Conservation (phyloP, 2,329 filamentous ascomycete species). For the Ceratocystiopsis brevicomis region DNA sequence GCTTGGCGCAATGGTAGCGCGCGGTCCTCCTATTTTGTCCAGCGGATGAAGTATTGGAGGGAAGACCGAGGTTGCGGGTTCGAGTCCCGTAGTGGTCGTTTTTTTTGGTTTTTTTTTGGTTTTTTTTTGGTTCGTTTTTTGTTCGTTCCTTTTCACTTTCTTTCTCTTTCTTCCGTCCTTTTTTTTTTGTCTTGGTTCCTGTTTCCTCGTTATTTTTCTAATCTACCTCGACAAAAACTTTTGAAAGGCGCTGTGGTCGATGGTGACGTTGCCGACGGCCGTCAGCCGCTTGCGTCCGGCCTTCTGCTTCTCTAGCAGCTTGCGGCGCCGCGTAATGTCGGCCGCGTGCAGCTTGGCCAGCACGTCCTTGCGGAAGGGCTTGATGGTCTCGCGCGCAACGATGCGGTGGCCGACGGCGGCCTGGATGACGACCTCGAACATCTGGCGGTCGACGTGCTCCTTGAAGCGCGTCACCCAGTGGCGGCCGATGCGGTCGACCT, state of each 20-base stretch:
- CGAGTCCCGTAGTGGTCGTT: conserved; percentile 12
- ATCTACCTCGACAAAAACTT: conserved; percentile 62
- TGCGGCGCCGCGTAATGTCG: conserved; percentile 64
- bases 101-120: conserved; percentile 2
- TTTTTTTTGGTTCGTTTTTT: conserved; percentile 2
- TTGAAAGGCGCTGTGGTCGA: conserved; percentile 90
- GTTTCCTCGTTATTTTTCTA: no score
- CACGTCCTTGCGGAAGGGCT: conserved; percentile 92
- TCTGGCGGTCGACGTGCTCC: conserved; percentile 85
- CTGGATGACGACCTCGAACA: conserved; percentile 82
- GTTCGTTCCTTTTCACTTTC: conserved; percentile 7
- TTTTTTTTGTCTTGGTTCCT: conserved; percentile 3
- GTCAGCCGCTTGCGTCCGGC: conserved; percentile 78
- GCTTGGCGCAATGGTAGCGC: conserved; percentile 13
- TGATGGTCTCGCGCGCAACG: conserved; percentile 82
- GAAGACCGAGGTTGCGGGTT: conserved; percentile 13
- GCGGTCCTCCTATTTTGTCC: conserved; percentile 12
- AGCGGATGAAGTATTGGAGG: conserved; percentile 5
- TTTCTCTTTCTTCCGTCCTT: conserved; percentile 5
- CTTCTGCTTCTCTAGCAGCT: conserved; percentile 92
- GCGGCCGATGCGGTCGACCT: conserved; percentile 62
- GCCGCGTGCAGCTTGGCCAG: conserved; percentile 81
- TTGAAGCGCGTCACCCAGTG: conserved; percentile 94
- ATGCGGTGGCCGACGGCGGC: conserved; percentile 67
- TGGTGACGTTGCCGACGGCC: conserved; percentile 77